Evolutionary conservation across 2,329 filamentous ascomycete genomes (phyloP).

Genomic region (Aspergillus sp.): DNA sequence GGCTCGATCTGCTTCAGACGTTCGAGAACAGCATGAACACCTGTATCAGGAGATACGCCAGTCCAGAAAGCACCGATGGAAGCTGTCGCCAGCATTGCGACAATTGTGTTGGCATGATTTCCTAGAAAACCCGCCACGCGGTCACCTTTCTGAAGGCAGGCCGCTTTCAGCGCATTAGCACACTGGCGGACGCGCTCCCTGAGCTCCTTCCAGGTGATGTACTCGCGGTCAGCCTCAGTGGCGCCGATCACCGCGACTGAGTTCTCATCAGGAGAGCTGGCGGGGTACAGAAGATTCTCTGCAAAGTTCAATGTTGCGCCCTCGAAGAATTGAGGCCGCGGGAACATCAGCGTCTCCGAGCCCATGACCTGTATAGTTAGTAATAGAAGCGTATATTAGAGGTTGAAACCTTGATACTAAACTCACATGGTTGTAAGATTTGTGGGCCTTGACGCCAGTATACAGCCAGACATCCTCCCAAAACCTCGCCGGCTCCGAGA

Average conservation of each 20-base stretch:
- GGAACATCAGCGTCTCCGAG: constrained; percentile 70
- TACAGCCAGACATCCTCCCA: constrained; percentile 87
- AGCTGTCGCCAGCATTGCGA: constrained; percentile 82
- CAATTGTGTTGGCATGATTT: constrained; percentile 82
- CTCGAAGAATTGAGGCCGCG: constrained; percentile 81
- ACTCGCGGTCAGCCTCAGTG: constrained; percentile 69
- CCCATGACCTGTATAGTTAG: constrained; percentile 62
- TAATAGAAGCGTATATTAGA: not conserved
- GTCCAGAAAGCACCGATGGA: constrained; percentile 90
- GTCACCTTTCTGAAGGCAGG: constrained; percentile 63
- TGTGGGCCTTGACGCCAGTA: constrained; percentile 71
- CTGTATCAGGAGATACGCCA: constrained; percentile 86
- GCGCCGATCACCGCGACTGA: constrained; percentile 73
- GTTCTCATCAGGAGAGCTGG: constrained; percentile 55
- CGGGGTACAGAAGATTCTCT: constrained; percentile 86
- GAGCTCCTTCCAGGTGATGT: constrained; percentile 75
- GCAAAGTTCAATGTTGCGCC: constrained; percentile 85
- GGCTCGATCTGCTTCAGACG: constrained; percentile 83
- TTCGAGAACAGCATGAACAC: constrained; percentile 86
- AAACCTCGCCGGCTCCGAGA: constrained; percentile 71
- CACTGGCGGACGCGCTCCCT: constrained; percentile 75
- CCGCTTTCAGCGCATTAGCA: constrained; percentile 66
- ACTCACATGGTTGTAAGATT: constrained; percentile 49
- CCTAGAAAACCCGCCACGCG: constrained; percentile 74
- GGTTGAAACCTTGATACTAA: not conserved